phyloP scores from a whole-genome alignment of 306 rosid genomes.

The Dryas octopetala region DNA sequence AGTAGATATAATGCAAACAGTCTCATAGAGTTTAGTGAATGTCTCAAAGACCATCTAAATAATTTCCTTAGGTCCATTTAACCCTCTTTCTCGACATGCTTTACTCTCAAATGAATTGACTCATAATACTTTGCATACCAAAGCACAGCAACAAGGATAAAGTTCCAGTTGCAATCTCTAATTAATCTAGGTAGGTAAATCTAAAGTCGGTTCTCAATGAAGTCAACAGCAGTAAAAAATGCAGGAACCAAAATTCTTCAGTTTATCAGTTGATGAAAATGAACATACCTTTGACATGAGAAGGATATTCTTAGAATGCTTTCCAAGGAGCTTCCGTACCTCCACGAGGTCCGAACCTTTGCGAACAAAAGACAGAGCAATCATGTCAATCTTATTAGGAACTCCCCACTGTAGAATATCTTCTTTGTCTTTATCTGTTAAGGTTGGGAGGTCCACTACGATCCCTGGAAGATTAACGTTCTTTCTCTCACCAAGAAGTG shows the following conservation, averaged over 20 bases:
- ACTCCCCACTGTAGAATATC: conserved; percentile 86
- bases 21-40: conserved; percentile 9
- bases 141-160: not conserved
- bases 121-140: not conserved
- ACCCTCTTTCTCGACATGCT: not conserved
- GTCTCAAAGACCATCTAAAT: not conserved
- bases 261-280: conserved; percentile 6
- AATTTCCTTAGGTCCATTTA: not conserved
- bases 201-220: not conserved
- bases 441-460: conserved; percentile 88
- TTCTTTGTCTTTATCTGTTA: conserved; percentile 91
- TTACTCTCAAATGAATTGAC: not conserved
- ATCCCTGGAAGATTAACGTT: conserved; percentile 97
- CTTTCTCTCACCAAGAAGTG: conserved; percentile 92
- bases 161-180: not conserved
- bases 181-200: not conserved
- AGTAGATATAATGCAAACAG: conserved; percentile 3
- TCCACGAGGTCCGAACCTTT: conserved; percentile 90
- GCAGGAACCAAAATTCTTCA: not conserved
- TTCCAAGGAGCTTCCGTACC: conserved; percentile 82
- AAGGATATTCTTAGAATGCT: conserved; percentile 78
- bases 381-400: conserved; percentile 91
- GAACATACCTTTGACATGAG: conserved; percentile 90
- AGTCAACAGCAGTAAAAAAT: not conserved
- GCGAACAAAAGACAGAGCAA: conserved; percentile 92